Evolutionary conservation across 75 land plant genomes (phyloP).

Genomic region (Pinus tabuliformis): DNA sequence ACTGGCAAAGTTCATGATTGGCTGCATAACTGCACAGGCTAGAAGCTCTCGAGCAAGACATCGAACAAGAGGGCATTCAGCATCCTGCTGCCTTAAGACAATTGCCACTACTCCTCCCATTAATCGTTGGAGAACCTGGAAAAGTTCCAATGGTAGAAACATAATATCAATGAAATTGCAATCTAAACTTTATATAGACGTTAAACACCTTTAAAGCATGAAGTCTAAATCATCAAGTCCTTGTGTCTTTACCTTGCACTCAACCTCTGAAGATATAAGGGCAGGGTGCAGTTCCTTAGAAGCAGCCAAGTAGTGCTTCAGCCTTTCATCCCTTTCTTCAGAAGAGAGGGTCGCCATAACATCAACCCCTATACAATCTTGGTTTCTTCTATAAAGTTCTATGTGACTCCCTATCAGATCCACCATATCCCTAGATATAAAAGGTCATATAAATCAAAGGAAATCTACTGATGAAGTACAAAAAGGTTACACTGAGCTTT

Average conservation of each 20-base stretch:
- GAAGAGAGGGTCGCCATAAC: constrained; percentile 69
- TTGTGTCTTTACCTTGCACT: constrained; percentile 71
- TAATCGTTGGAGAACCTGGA: constrained; percentile 79
- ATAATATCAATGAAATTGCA: not conserved
- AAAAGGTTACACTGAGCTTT: no score
- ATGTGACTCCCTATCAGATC: constrained; percentile 78
- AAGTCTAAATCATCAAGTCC: not conserved
- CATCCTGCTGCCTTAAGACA: constrained; percentile 73
- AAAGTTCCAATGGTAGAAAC: not conserved
- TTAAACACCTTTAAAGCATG: not conserved
- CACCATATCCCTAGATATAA: constrained; percentile 73
- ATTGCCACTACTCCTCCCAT: constrained; percentile 77
- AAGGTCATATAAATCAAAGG: not conserved
- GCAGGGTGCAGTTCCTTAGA: constrained; percentile 94
- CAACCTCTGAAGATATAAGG: constrained; percentile 78
- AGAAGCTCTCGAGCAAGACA: constrained; percentile 75
- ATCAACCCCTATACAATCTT: constrained; percentile 69
- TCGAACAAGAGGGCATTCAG: constrained; percentile 70
- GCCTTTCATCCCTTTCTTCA: constrained; percentile 91
- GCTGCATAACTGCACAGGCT: constrained; percentile 88
- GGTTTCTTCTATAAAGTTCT: constrained; percentile 86
- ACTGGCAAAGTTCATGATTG: constrained; percentile 84
- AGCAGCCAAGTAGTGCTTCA: constrained; percentile 67
- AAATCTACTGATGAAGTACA: no score
- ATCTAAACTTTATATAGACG: no score